phyloP scores from a whole-genome alignment of 176 grass and related monocot species.

The Echinochloa phyllopogon region DNA sequence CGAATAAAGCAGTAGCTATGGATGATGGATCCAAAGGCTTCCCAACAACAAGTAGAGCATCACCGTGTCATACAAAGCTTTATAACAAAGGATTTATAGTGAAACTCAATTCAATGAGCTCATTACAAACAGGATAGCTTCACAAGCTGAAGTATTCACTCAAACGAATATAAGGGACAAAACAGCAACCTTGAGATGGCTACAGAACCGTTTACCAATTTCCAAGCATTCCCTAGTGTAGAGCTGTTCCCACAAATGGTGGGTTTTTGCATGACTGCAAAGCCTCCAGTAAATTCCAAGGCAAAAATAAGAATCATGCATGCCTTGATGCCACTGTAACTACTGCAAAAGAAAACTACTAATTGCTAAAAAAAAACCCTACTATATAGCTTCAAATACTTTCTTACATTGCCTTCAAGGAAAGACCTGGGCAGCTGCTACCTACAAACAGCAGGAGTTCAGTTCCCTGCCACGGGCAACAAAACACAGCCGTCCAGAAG shows the following conservation, averaged over 20 bases:
- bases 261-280: too few species aligned
- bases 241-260: neutral
- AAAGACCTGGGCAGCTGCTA: constrained; percentile 3
- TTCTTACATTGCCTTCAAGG: neutral
- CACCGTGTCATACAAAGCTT: neutral
- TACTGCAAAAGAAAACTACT: neutral
- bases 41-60: neutral
- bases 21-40: neutral
- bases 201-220: neutral
- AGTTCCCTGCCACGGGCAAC: neutral
- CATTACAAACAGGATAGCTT: neutral
- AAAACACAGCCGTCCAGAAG: constrained; percentile 22
- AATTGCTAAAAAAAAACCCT: too few species aligned
- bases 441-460: neutral
- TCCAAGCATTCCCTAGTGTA: neutral
- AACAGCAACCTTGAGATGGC: neutral
- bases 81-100: neutral
- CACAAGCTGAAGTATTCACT: constrained; percentile 2
- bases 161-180: neutral
- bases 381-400: neutral
- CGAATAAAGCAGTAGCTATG: neutral
- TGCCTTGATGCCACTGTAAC: neutral
- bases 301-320: neutral
- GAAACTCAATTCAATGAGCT: neutral
- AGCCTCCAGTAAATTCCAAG: neutral